These are phyloP conservation scores for Saururus chinensis DNA, from an alignment of 164 flowering plant species.

Conservation along the genomic window DNA sequence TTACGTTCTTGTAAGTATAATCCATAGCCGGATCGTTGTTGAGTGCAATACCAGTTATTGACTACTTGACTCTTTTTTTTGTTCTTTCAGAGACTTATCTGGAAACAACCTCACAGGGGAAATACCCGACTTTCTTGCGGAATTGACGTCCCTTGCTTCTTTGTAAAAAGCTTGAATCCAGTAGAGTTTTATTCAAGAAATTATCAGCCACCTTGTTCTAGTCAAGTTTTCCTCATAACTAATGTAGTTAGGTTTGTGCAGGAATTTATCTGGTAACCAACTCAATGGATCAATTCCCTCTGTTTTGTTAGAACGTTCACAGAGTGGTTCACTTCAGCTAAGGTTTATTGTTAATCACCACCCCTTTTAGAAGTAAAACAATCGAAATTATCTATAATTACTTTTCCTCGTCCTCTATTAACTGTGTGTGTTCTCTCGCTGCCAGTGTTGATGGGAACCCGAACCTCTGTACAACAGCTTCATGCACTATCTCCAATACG, in stretches of 20 bases:
- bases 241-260: neutral
- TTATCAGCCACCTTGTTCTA: neutral
- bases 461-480: neutral
- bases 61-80: neutral
- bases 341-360: neutral
- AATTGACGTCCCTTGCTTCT: neutral
- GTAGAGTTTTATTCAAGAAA: neutral
- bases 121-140: conserved; percentile 2
- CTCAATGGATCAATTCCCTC: neutral
- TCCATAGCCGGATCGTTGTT: neutral
- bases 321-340: neutral
- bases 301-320: neutral
- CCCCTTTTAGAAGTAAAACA: neutral
- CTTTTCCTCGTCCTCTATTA: neutral
- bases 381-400: neutral
- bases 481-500: neutral
- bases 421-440: neutral
- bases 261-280: conserved; percentile 1
- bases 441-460: neutral
- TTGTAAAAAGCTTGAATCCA: neutral
- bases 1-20: neutral
- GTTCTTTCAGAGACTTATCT: conserved; percentile 3
- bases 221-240: neutral
- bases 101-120: conserved; percentile 1
- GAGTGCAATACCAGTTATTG: neutral